Evolutionary conservation across 1,284 basidiomycete species (phyloP), one percentile per base, ranked within the genome.

Genomic region (Fomitopsis schrenkii): DNA sequence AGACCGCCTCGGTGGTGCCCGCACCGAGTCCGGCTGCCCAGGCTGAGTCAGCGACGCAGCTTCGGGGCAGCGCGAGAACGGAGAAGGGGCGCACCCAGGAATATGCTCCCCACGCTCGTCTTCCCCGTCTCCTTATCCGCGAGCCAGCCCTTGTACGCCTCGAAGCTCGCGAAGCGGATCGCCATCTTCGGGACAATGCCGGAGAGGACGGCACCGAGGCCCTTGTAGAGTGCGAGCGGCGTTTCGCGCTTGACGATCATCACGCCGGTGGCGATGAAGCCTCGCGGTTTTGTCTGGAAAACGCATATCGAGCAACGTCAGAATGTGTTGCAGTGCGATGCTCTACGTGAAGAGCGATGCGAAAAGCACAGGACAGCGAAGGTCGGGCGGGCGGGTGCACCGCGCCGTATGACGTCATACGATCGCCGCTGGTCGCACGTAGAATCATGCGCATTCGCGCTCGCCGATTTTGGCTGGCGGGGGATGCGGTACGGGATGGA

Each of bases 141-240:
- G 53, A 99, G 77, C 82, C 84, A 86, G 0, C 76, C 81, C 77
- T 98, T 97, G 85, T 99, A 99, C 59, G 86, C 80, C 79, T 99
- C 97, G 74, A 99, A 99, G 74, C 92, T 94, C 44, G 97, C 96
- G 76, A 99, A 99, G 46, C 97, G 93, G 73, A 97, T 98, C 58
- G 95, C 95, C 97, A 99, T 99, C 81, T 99, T 99, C 5, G 97
- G 97, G 1, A 98, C 95, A 74, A 99, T 99, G 35, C 95, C 95
- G 12, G 94, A 92, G 26, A 97, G 81, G 41, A 99, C 97, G n/a
- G 97, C 97, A 44, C 97, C 97, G 46, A 99, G 86, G 71, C 96
- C 97, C 76, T 99, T 99, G 86, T 99, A 99, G 45, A 99, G 79
- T 17, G 97, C 97, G 19, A 98, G 84, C 0, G 94, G 93, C 5